Evolutionary conservation across 768 basidiomycete genomes (phyloP).

Genomic region (Dioszegia crocea): DNA sequence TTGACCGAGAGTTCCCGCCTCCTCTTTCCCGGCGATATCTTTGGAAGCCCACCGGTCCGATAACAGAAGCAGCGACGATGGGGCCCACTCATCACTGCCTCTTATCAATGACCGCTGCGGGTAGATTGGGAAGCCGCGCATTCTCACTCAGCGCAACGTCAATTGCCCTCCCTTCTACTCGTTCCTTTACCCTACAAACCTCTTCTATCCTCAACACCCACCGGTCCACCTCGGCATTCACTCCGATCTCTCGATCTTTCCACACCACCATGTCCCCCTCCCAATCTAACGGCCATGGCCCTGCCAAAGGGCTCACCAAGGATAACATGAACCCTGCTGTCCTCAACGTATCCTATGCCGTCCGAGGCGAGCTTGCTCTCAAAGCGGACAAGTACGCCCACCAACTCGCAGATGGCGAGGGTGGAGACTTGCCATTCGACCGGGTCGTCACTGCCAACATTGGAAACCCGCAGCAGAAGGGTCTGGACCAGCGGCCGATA

Average conservation of each 20-base stretch:
- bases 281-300: neutral
- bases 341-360: constrained; percentile 88
- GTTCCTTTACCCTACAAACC: neutral
- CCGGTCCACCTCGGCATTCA: constrained; percentile 1
- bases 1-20: neutral
- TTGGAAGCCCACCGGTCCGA: neutral
- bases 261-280: constrained; percentile 3
- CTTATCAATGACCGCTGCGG: constrained; percentile 1
- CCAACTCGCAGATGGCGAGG: constrained; percentile 52
- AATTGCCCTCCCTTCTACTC: too few species aligned
- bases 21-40: neutral
- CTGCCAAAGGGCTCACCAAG: constrained; percentile 54
- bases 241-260: constrained; percentile 10
- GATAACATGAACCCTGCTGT: constrained; percentile 77
- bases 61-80: neutral
- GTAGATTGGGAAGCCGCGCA: constrained; percentile 1
- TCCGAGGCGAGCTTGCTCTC: constrained; percentile 93
- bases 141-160: neutral
- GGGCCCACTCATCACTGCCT: neutral
- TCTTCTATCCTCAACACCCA: neutral
- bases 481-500: constrained; percentile 85
- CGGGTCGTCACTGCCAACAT: constrained; percentile 92
- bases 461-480: constrained; percentile 94
- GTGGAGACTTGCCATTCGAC: constrained; percentile 65
- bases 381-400: constrained; percentile 80